Percentiles rank a stretch among this genome's conserved stretches.
phyloP scores from a whole-genome alignment of 768 basidiomycete species.

The Pleurotus citrinopileatus region DNA sequence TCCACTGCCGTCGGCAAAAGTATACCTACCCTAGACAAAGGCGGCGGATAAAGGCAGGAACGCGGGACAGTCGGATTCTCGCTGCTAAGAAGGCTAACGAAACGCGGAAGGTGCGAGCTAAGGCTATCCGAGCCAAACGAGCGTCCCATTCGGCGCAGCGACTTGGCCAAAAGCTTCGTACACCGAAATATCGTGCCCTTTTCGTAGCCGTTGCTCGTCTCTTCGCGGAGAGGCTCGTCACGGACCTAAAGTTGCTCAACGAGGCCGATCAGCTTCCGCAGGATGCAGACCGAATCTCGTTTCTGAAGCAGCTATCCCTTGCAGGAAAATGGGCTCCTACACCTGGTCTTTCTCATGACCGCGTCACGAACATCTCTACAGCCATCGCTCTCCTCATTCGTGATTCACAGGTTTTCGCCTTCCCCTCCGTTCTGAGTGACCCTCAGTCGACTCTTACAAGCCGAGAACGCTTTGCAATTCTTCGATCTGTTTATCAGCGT shows the following conservation, averaged over 20 bases:
- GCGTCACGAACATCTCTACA: conserved; percentile 60
- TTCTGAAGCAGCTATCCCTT: conserved; percentile 47
- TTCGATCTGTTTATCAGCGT: conserved; percentile 57
- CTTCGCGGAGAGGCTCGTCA: conserved; percentile 48
- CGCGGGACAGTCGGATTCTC: conserved; percentile 21
- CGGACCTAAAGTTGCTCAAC: conserved; percentile 42
- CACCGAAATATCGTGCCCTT: conserved; percentile 56
- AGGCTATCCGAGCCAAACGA: conserved; percentile 19
- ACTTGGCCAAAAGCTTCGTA: conserved; percentile 38
- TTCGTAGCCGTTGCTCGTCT: conserved; percentile 62
- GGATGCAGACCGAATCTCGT: conserved; percentile 23
- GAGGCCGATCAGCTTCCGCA: conserved; percentile 31
- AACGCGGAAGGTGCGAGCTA: conserved; percentile 19
- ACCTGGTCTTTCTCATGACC: conserved; percentile 56
- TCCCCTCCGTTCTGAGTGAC: conserved; percentile 31
- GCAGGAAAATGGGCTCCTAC: conserved; percentile 74
- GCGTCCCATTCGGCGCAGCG: conserved; percentile 28
- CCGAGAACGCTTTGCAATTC: conserved; percentile 30
- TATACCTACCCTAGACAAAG: conserved; percentile 11
- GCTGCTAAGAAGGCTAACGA: conserved; percentile 17
- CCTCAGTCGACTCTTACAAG: conserved; percentile 15
- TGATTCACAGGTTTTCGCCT: conserved; percentile 25
- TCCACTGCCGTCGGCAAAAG: conserved; percentile 18
- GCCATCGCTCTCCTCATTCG: conserved; percentile 58
- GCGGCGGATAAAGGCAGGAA: conserved; percentile 12